phyloP scores from a whole-genome alignment of 148 eudicot genomes.

The Vaccinium myrtillus region DNA sequence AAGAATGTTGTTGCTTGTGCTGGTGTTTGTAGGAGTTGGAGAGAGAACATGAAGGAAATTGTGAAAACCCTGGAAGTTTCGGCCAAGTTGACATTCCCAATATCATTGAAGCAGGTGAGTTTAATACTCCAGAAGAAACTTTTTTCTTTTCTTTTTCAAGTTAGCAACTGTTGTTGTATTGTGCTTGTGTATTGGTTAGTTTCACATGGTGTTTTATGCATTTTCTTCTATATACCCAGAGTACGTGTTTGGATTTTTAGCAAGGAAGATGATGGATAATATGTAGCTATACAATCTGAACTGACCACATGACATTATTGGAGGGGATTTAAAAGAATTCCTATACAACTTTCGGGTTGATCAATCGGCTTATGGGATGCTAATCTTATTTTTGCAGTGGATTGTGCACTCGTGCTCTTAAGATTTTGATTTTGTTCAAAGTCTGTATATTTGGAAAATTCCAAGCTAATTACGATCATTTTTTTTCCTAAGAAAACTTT shows the following conservation, averaged over 20 bases:
- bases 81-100: constrained; percentile 78
- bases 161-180: background rate
- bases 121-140: background rate
- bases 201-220: background rate
- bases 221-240: background rate
- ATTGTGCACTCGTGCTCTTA: background rate
- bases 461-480: no score
- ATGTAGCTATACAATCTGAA: background rate
- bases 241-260: background rate
- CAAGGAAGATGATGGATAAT: background rate
- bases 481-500: background rate
- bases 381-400: background rate
- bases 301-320: background rate
- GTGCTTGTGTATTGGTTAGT: background rate
- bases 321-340: background rate
- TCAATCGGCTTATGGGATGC: background rate
- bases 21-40: constrained; percentile 91
- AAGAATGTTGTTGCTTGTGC: constrained; percentile 79
- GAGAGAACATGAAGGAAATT: constrained; percentile 75
- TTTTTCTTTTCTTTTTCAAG: background rate
- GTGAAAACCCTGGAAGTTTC: constrained; percentile 63
- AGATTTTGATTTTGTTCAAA: background rate
- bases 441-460: background rate
- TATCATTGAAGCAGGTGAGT: constrained; percentile 88
- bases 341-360: background rate